A percentile compares a stretch with the other conserved stretches of the same genome.
Evolutionary conservation across 1,284 basidiomycete species (phyloP).

Genomic region (Ceratobasidium sp.): DNA sequence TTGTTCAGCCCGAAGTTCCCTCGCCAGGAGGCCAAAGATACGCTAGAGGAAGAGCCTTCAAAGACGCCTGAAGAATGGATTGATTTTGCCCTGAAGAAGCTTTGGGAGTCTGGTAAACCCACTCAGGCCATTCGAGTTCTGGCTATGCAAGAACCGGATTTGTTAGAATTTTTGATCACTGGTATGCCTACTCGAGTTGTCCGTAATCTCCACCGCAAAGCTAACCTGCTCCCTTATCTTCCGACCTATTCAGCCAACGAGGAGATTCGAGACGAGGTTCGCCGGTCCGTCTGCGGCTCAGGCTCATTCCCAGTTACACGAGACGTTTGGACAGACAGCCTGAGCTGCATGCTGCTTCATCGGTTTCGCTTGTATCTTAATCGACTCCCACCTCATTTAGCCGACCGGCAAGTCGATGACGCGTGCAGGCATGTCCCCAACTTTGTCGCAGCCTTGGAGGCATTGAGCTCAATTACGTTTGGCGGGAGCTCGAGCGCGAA

Average conservation of each 20-base stretch:
- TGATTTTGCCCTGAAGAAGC: conserved; percentile 41
- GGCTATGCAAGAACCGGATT: conserved; percentile 7
- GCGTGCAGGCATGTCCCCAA: not conserved
- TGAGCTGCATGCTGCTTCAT: not conserved
- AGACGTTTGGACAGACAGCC: conserved; percentile 3
- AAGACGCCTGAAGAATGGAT: conserved; percentile 64
- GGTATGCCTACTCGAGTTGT: not conserved
- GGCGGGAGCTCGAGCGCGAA: not conserved
- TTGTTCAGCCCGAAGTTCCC: not conserved
- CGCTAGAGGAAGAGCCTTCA: not conserved
- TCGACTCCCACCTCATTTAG: conserved; percentile 29
- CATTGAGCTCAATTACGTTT: conserved; percentile 8
- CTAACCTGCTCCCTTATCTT: not conserved
- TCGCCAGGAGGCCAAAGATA: not conserved
- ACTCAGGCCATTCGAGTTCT: not conserved
- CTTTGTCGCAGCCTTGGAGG: not conserved
- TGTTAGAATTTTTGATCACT: conserved; percentile 24
- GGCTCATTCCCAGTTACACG: not conserved
- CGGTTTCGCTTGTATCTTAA: conserved; percentile 20
- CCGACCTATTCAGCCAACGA: conserved; percentile 9
- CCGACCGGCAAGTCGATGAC: conserved; percentile 23
- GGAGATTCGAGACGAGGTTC: conserved; percentile 12
- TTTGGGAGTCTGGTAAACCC: not conserved
- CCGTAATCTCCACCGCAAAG: not conserved
- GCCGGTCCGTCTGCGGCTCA: not conserved